These are phyloP conservation scores for Cyathus pygmaeus DNA, from an alignment of 1,284 basidiomycete species.

Conservation along the genomic window DNA sequence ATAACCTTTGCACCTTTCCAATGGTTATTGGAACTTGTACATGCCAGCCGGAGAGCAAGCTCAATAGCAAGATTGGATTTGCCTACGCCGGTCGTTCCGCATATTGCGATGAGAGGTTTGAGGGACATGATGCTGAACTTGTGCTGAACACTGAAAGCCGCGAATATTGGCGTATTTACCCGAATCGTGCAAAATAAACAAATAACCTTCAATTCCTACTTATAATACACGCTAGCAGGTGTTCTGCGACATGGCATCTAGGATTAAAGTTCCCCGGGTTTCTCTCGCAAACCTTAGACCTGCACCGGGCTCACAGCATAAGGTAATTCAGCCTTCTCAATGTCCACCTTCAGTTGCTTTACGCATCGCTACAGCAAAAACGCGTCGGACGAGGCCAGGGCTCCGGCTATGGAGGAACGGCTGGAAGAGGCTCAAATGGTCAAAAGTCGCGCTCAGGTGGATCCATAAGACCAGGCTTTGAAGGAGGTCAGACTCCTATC, in stretches of 20 bases:
- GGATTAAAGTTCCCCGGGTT: slow-evolving; percentile 50
- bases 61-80: slow-evolving; percentile 95
- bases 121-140: slow-evolving; percentile 49
- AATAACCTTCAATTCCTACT: too few relatives aligned
- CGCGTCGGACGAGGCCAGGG: slow-evolving; percentile 94
- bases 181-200: too few relatives aligned
- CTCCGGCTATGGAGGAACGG: slow-evolving; percentile 90
- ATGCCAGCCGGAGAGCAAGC: slow-evolving; percentile 72
- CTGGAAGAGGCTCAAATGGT: slow-evolving; percentile 95
- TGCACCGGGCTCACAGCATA: slow-evolving; percentile 69
- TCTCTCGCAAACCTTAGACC: slow-evolving; percentile 73
- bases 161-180: too few relatives aligned
- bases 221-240: too few relatives aligned
- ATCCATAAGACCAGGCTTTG: slow-evolving; percentile 89
- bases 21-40: slow-evolving; percentile 38
- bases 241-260: slow-evolving; percentile 40
- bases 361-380: slow-evolving; percentile 74
- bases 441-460: slow-evolving; percentile 94
- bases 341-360: background rate
- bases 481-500: slow-evolving; percentile 96
- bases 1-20: slow-evolving; percentile 82
- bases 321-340: slow-evolving; percentile 48
- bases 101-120: slow-evolving; percentile 82
- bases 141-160: too few relatives aligned
- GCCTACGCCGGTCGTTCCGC: slow-evolving; percentile 96